These are phyloP conservation scores for Aspergillus japonicus DNA, from an alignment of 2,329 filamentous ascomycete genomes.

Conservation along the genomic window DNA sequence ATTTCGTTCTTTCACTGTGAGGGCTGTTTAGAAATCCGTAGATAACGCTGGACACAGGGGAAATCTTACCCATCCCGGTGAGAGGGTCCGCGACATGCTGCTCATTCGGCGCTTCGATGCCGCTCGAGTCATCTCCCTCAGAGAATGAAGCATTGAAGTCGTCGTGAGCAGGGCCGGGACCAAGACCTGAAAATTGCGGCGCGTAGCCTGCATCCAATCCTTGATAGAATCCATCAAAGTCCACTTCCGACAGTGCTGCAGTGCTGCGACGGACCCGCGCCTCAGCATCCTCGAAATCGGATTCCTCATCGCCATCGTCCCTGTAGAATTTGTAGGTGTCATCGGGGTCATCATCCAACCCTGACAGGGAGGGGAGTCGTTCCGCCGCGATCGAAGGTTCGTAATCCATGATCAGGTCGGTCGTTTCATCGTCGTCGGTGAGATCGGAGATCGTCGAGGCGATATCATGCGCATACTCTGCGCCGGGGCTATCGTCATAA, in stretches of 20 bases:
- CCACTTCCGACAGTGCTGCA: slow-evolving; percentile 21
- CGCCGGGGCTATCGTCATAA: slow-evolving; percentile 13
- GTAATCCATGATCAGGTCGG: slow-evolving; percentile 27
- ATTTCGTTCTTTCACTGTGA: slow-evolving; percentile 40
- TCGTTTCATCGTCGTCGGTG: slow-evolving; percentile 18
- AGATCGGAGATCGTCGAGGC: slow-evolving; percentile 23
- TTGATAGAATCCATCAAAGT: slow-evolving; percentile 34
- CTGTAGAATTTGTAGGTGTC: slow-evolving; percentile 36
- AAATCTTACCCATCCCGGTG: slow-evolving; percentile 29
- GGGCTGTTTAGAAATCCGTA: background rate
- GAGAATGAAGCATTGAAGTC: slow-evolving; percentile 18
- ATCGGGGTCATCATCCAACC: slow-evolving; percentile 29
- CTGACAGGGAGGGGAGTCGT: slow-evolving; percentile 14
- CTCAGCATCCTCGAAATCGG: slow-evolving; percentile 11
- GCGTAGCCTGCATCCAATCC: slow-evolving; percentile 20
- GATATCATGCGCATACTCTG: slow-evolving; percentile 12
- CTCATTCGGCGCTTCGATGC: slow-evolving; percentile 14
- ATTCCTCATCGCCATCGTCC: slow-evolving; percentile 24
- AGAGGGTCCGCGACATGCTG: slow-evolving; percentile 24
- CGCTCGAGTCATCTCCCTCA: slow-evolving; percentile 17
- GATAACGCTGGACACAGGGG: too few relatives aligned
- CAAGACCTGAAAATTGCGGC: slow-evolving; percentile 14
- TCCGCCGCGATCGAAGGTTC: slow-evolving; percentile 21
- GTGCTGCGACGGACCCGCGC: slow-evolving; percentile 4
- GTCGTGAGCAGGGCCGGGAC: slow-evolving; percentile 13